Evolutionary conservation across 2,329 filamentous ascomycete species (phyloP).

Genomic region (Colletotrichum magnum): DNA sequence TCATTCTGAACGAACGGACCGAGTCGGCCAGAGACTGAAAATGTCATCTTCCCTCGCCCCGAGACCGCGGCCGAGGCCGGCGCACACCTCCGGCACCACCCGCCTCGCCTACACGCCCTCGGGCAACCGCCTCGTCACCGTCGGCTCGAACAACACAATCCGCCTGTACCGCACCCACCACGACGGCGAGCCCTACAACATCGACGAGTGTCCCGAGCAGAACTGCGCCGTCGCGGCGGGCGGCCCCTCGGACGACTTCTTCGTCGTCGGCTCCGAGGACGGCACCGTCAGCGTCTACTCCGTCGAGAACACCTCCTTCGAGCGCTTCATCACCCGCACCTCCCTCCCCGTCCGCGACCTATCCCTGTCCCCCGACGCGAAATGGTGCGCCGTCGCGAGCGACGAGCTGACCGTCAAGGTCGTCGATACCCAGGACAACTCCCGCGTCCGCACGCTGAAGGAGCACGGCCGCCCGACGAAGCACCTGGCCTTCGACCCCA

Average conservation of each 20-base stretch:
- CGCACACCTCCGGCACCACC: conserved; percentile 87
- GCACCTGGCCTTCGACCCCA: conserved; percentile 89
- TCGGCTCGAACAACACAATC: conserved; percentile 93
- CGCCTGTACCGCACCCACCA: conserved; percentile 93
- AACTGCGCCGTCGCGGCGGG: conserved; percentile 82
- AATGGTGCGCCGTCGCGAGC: conserved; percentile 96
- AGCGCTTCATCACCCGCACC: conserved; percentile 85
- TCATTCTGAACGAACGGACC: too few relatives aligned
- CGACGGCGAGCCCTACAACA: conserved; percentile 91
- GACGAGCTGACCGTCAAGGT: conserved; percentile 94
- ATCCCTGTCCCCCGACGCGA: conserved; percentile 82
- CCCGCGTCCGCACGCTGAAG: conserved; percentile 80
- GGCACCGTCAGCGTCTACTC: conserved; percentile 96
- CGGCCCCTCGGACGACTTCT: conserved; percentile 78
- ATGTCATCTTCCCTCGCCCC: conserved; percentile 55
- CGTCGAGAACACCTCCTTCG: conserved; percentile 80
- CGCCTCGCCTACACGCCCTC: conserved; percentile 91
- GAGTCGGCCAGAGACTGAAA: not conserved
- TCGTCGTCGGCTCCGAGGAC: conserved; percentile 92
- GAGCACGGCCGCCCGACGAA: conserved; percentile 92
- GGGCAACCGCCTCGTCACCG: conserved; percentile 88
- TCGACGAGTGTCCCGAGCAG: conserved; percentile 91
- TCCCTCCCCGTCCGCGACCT: conserved; percentile 91
- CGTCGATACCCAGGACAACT: conserved; percentile 85
- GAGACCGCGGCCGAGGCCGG: conserved; percentile 75